Percentiles rank a stretch among this genome's conserved stretches.
phyloP scores from a whole-genome alignment of 768 basidiomycete species.

The Russula sp. region DNA sequence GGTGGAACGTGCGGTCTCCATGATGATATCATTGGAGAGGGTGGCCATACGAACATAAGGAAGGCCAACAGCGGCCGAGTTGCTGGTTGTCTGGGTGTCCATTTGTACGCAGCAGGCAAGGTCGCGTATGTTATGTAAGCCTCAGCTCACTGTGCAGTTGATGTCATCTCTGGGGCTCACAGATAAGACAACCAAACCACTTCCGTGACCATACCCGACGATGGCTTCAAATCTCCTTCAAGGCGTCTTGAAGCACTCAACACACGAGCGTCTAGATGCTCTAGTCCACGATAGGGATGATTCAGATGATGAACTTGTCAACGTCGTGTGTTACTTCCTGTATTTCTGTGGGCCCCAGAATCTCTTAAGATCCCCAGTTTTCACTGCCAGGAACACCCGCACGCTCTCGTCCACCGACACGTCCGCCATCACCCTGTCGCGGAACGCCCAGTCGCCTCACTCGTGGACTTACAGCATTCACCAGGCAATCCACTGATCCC shows the following conservation, averaged over 20 bases:
- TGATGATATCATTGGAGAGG: conserved; percentile 49
- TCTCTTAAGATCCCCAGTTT: conserved; percentile 34
- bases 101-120: too few relatives aligned
- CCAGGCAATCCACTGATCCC: conserved; percentile 41
- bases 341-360: not conserved
- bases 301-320: conserved; percentile 62
- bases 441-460: conserved; percentile 38
- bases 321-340: conserved; percentile 46
- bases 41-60: conserved; percentile 57
- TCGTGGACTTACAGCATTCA: conserved; percentile 37
- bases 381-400: conserved; percentile 63
- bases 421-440: conserved; percentile 43
- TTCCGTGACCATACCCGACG: not conserved
- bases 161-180: not conserved
- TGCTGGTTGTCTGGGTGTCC: conserved; percentile 59
- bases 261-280: conserved; percentile 30
- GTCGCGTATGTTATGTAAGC: conserved; percentile 6
- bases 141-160: not conserved
- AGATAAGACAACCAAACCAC: too few relatives aligned
- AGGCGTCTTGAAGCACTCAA: conserved; percentile 56
- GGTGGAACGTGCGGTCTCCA: conserved; percentile 55
- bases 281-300: conserved; percentile 40
- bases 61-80: conserved; percentile 37
- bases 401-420: conserved; percentile 38
- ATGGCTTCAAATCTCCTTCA: conserved; percentile 45